A percentile compares a stretch with the other conserved stretches of the same genome.
Evolutionary conservation across 345 rosid genomes (phyloP).

Genomic region (Aquilaria malaccensis): DNA sequence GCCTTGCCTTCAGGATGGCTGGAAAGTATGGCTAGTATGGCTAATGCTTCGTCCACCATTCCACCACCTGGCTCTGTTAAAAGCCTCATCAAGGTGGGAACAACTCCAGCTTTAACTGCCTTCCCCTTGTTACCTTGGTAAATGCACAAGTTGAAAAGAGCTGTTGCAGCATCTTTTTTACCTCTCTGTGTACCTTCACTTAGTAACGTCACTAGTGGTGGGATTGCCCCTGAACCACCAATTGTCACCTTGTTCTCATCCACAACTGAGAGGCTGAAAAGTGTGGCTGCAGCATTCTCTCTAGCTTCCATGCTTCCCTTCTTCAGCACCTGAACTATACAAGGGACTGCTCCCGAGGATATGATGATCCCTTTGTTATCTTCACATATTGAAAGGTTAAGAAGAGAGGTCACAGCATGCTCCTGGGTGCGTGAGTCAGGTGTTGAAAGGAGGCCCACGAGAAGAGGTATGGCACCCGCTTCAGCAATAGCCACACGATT

Average conservation of each 20-base stretch:
- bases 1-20: conserved; percentile 75
- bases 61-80: conserved; percentile 70
- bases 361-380: conserved; percentile 90
- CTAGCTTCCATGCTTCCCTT: conserved; percentile 99
- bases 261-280: conserved; percentile 89
- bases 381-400: conserved; percentile 95
- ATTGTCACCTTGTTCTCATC: conserved; percentile 93
- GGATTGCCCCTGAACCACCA: conserved; percentile 80
- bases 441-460: conserved; percentile 69
- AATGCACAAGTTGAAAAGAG: conserved; percentile 91
- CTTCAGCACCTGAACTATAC: conserved; percentile 88
- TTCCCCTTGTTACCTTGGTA: conserved; percentile 98
- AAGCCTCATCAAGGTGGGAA: conserved; percentile 52
- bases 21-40: conserved; percentile 66
- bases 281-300: conserved; percentile 98
- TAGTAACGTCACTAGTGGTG: conserved; percentile 75
- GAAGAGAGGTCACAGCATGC: conserved; percentile 91
- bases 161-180: conserved; percentile 98
- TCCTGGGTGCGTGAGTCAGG: conserved; percentile 90
- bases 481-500: conserved; percentile 97
- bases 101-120: conserved; percentile 89
- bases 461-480: conserved; percentile 98
- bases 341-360: conserved; percentile 85
- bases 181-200: conserved; percentile 93
- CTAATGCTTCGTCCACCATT: conserved; percentile 82